Evolutionary conservation across 805 yeast species (phyloP).

Genomic region (Yarrowia sp.): DNA sequence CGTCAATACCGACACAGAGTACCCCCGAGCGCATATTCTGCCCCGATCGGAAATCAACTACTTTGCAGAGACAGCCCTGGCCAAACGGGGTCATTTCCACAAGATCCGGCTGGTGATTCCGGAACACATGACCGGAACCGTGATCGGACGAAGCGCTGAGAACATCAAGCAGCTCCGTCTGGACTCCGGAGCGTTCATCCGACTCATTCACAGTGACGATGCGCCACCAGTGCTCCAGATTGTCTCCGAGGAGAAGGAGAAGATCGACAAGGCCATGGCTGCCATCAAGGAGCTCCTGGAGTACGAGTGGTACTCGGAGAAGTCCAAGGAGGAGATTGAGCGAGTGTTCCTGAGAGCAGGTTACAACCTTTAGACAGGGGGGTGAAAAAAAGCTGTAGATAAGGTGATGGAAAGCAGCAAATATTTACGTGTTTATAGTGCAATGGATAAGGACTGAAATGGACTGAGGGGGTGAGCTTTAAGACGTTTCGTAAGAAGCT

Average conservation of each 20-base stretch:
- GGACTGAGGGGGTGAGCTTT: no score
- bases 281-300: constrained; percentile 1
- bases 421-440: no score
- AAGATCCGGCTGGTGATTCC: constrained; percentile 15
- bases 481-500: no score
- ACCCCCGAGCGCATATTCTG: constrained; percentile 19
- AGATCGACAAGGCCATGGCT: background rate
- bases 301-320: constrained; percentile 28
- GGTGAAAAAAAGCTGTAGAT: no score
- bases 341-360: background rate
- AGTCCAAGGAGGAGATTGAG: constrained; percentile 13
- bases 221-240: background rate
- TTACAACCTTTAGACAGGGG: background rate
- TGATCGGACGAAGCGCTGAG: constrained; percentile 13
- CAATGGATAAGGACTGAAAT: no score
- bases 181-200: constrained; percentile 4
- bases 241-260: background rate
- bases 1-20: background rate
- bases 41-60: constrained; percentile 5
- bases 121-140: constrained; percentile 11
- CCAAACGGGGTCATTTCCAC: background rate
- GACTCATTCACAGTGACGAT: background rate
- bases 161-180: constrained; percentile 6
- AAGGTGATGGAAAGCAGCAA: no score
- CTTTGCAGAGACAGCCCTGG: background rate